Evolutionary conservation across 495 filamentous ascomycete genomes (phyloP), one percentile per base, ranked within the genome.

Genomic region (Hypoxylon fragiforme): DNA sequence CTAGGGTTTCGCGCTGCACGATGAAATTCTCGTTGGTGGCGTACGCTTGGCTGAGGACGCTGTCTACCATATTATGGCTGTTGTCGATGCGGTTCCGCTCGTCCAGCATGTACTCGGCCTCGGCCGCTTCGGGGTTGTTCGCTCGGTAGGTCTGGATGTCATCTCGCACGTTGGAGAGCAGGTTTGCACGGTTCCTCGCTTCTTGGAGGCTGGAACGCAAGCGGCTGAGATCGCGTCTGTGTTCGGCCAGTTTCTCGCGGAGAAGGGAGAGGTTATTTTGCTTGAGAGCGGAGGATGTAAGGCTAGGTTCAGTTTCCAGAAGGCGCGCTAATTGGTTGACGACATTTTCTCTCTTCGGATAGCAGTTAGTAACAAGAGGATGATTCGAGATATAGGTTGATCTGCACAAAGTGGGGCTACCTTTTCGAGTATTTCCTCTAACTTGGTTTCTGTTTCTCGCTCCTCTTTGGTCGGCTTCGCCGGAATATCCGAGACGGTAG

Each of bases 21-120:
- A 82, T 82, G 68, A 99, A 97, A 61, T 79, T 88, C 76, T 97
- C 90, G 69, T 95, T 94, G 47, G 97, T 91, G 15, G 92, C 91
- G 75, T 99, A 97, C 19, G 94, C 94, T 79, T 97, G 95, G 71
- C 88, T 92, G 51, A 99, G 76, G 34, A 99, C 91, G 46, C 84
- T 86, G 66, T 99, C 94, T 31, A 89, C 88, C 71, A 94, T 81
- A 43, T 84, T 87, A 65, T 97, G 86, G 63, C 88, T 92, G 62
- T 87, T 81, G 59, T 99, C 95, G 63, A 99, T 82, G 50, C 85
- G 79, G 40, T 75, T 70, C 20, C 94, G 81, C 81, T 99, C 94
- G 61, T 89, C 89, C 14, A 97, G 81, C 91, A 99, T 96, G 75
- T 96, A 97, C 34, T 97, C 92, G 14, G 89, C 89, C 72, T 97